Evolutionary conservation across 495 filamentous ascomycete genomes (phyloP).

Genomic region (Lasiosphaeriaceae sp.): DNA sequence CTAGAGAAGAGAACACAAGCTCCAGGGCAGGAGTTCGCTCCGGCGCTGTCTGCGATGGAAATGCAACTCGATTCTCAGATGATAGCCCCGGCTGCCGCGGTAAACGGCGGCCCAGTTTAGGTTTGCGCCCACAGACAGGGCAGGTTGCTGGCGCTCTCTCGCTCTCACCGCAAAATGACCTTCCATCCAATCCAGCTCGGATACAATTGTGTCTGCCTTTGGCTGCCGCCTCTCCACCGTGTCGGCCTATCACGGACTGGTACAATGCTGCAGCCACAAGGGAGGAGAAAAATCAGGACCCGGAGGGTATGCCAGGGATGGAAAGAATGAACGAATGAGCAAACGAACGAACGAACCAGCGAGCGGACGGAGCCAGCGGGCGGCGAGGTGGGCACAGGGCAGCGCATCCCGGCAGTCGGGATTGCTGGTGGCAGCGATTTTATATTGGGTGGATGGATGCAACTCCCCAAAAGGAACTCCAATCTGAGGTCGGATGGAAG

Average conservation of each 20-base stretch:
- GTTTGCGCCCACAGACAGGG: background rate
- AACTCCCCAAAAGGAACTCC: no score
- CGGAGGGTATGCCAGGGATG: background rate
- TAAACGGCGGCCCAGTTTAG: background rate
- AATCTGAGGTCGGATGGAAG: no score
- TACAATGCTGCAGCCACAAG: background rate
- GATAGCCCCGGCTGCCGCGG: background rate
- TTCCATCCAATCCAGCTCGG: no score
- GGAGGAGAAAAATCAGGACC: background rate
- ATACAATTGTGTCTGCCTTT: background rate
- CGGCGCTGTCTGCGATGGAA: background rate
- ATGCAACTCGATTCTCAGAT: background rate
- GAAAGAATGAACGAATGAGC: background rate
- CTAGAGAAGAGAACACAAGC: no score
- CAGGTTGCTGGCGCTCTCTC: no score
- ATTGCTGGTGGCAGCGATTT: background rate
- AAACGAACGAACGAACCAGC: background rate
- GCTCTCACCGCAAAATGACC: no score
- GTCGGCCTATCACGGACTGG: background rate
- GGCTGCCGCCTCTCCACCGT: background rate
- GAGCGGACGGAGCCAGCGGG: background rate
- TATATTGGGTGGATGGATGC: background rate
- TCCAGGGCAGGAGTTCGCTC: no score
- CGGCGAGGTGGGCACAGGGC: slow-evolving; percentile 2
- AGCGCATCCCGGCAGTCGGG: slow-evolving; percentile 9